Evolutionary conservation across 164 flowering plant species (phyloP).

Genomic region (Litsea cubeba): DNA sequence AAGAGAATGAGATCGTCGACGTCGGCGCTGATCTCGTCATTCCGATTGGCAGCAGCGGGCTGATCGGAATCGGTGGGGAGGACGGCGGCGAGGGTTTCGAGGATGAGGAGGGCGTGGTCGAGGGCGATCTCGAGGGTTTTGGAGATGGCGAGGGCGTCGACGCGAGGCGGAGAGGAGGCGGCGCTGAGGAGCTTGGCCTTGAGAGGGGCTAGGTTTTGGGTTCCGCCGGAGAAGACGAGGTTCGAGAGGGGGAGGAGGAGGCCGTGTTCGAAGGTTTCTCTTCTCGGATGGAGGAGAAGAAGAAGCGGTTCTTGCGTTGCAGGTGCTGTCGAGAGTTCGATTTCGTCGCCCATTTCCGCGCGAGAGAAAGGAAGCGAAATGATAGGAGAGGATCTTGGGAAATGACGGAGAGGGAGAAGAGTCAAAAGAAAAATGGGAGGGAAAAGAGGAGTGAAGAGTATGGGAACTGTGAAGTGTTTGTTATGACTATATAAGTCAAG

Average conservation of each 20-base stretch:
- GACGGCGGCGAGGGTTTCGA: constrained; percentile 72
- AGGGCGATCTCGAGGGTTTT: constrained; percentile 62
- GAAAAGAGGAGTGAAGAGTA: no score
- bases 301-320: constrained; percentile 10
- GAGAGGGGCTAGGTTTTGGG: constrained; percentile 54
- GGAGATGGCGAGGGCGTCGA: constrained; percentile 41
- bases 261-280: constrained; percentile 93
- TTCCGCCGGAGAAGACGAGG: constrained; percentile 77
- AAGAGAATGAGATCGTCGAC: constrained; percentile 74
- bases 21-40: constrained; percentile 39
- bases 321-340: constrained; percentile 34
- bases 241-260: constrained; percentile 81
- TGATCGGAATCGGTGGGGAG: constrained; percentile 54
- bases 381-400: no score
- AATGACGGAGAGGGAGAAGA: no score
- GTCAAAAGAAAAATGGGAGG: no score
- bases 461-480: no score
- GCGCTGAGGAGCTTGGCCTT: constrained; percentile 36
- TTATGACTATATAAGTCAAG: no score
- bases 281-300: constrained; percentile 40
- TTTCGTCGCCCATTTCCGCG: constrained; percentile 20
- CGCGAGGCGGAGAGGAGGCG: constrained; percentile 17
- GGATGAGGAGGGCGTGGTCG: constrained; percentile 66
- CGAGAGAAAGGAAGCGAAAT: neutral
- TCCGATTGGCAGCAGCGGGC: constrained; percentile 25